Evolutionary conservation across 805 yeast species (phyloP).

Genomic region (Ogataea nakhonphanomensis): DNA sequence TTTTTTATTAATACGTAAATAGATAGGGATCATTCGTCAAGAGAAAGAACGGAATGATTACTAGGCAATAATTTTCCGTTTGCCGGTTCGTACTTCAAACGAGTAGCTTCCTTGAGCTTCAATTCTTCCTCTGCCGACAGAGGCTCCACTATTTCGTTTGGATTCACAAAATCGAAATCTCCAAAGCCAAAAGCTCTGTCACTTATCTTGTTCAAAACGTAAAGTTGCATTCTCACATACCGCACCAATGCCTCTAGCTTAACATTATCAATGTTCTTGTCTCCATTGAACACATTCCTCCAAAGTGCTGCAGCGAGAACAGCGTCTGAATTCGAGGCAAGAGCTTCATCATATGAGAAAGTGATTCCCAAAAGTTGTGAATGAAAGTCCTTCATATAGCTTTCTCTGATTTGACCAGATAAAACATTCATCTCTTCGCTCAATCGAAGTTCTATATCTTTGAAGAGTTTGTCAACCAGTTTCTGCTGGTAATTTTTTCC

Average conservation of each 20-base stretch:
- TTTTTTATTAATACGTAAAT: constrained; percentile 8
- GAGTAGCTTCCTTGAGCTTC: constrained; percentile 47
- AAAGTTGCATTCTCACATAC: constrained; percentile 84
- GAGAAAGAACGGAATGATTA: constrained; percentile 48
- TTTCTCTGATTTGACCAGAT: constrained; percentile 78
- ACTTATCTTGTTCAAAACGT: constrained; percentile 77
- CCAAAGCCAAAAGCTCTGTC: constrained; percentile 95
- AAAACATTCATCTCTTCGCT: constrained; percentile 81
- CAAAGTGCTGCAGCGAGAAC: constrained; percentile 76
- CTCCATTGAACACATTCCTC: constrained; percentile 90
- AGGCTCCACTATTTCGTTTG: constrained; percentile 72
- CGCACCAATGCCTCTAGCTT: constrained; percentile 87
- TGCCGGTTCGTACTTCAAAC: constrained; percentile 49
- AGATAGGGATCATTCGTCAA: constrained; percentile 40
- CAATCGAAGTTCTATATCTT: constrained; percentile 83
- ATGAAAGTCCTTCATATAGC: constrained; percentile 85
- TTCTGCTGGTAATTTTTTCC: constrained; percentile 91
- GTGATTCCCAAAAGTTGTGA: constrained; percentile 86
- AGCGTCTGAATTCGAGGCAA: constrained; percentile 66
- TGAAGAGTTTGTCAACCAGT: constrained; percentile 81
- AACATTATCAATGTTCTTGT: constrained; percentile 73
- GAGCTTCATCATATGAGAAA: constrained; percentile 89
- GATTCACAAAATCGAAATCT: constrained; percentile 77
- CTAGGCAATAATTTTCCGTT: constrained; percentile 55
- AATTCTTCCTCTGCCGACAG: constrained; percentile 63